A percentile compares a stretch with the other conserved stretches of the same genome.
Evolutionary conservation across 495 filamentous ascomycete species (phyloP).

Genomic region (Aspergillus saccharolyticus): DNA sequence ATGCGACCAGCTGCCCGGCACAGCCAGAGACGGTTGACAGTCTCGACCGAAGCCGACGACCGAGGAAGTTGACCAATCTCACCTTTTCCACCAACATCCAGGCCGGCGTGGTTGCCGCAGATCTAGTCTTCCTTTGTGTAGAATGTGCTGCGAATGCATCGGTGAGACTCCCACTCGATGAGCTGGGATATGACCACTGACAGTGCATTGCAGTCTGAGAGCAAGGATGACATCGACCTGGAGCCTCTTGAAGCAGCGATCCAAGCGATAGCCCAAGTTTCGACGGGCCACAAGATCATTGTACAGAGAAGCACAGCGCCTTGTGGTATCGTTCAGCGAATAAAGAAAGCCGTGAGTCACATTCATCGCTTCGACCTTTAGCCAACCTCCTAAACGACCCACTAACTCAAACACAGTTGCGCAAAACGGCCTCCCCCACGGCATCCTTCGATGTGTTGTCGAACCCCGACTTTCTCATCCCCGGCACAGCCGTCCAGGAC

Average conservation of each 20-base stretch:
- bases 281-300: constrained; percentile 62
- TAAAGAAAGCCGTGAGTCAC: constrained; percentile 53
- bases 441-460: constrained; percentile 67
- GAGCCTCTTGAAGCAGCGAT: constrained; percentile 59
- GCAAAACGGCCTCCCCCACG: constrained; percentile 29
- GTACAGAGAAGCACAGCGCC: constrained; percentile 79
- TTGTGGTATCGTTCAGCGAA: constrained; percentile 61
- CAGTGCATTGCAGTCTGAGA: not conserved
- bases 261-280: constrained; percentile 55
- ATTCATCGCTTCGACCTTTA: constrained; percentile 32
- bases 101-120: constrained; percentile 55
- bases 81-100: constrained; percentile 64
- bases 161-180: not conserved
- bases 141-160: constrained; percentile 51
- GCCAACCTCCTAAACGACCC: constrained; percentile 13
- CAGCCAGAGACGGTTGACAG: not conserved
- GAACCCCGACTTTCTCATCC: constrained; percentile 74
- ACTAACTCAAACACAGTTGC: constrained; percentile 1
- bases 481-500: constrained; percentile 66
- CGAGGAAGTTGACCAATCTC: constrained; percentile 52
- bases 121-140: constrained; percentile 68
- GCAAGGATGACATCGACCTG: constrained; percentile 48
- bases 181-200: not conserved
- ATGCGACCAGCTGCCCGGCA: not conserved
- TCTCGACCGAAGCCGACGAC: constrained; percentile 31